Base-by-base conservation (phyloP, 305 asterid genomes). In the Rubia peregrina region DNA sequence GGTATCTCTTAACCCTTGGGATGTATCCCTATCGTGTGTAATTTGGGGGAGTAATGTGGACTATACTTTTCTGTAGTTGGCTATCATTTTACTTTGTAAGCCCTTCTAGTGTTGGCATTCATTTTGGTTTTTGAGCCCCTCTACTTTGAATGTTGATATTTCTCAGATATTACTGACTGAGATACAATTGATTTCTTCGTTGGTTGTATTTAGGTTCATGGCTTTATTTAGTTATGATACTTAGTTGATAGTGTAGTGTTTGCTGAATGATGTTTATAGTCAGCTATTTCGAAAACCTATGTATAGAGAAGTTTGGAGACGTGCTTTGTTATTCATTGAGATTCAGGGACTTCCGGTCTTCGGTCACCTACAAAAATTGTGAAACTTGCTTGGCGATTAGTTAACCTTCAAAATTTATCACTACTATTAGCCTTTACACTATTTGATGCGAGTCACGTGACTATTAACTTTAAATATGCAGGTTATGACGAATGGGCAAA, bases 401-500 rank as follows among this genome's bases (percentile, higher is more conserved):
- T 22, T 38, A 69, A 69, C 7, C 46, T 22, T 33, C 12, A 13
- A 13, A 33, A 30, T 12, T 41, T 22, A 30, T 33, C 14, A 48
- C 46, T 24, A 8, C 22, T 67, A 57, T 19, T 61, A 33, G 36
- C 36, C 36, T 33, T 3, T 33, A 6, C 33, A 46, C 53, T 38
- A 30, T 63, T 74, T 75, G 36, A 33, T 33, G 36, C 5, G 36
- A 33, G 36, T 33, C 68, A 57, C 24, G 30, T 41, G 38, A 44
- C 71, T 48, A 59, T 48, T 59, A 61, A 41, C 68, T 48, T 71
- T 66, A 24, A 46, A 38, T 67, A 56, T 80, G 82, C 90, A 94
- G 98, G 81, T 94, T 73, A 83, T 94, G 98, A 85, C 97, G 42
- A 77, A 82, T 71, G 97, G 98, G 60, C 98, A 94, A 84, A 82